These are phyloP conservation scores for Phoma herbarum DNA, from an alignment of 2,329 filamentous ascomycete genomes.

Conservation along the genomic window DNA sequence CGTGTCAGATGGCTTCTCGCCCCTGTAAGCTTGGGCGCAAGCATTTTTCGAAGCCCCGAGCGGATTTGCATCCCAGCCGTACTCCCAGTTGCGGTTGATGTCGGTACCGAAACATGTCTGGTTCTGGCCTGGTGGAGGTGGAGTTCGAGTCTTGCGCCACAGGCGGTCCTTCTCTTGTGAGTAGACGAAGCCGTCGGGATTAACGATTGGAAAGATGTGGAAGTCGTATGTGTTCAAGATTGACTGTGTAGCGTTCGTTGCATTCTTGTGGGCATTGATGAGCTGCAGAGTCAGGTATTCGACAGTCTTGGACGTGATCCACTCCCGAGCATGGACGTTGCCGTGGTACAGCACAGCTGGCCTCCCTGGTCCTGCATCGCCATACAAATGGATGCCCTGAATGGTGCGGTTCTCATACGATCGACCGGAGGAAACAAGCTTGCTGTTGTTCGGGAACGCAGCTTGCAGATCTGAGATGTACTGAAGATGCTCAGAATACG, in stretches of 20 bases:
- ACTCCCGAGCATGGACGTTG: constrained; percentile 29
- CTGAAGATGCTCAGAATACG: background rate
- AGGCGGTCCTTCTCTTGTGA: constrained; percentile 46
- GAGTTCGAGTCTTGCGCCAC: constrained; percentile 48
- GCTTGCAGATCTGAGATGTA: background rate
- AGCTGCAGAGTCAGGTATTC: constrained; percentile 36
- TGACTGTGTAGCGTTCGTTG: background rate
- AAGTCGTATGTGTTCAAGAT: constrained; percentile 33
- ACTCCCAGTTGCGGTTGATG: constrained; percentile 49
- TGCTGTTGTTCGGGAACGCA: background rate
- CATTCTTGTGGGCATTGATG: background rate
- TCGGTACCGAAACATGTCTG: constrained; percentile 45
- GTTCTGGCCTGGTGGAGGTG: constrained; percentile 35
- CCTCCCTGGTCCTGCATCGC: background rate
- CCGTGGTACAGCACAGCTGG: constrained; percentile 49
- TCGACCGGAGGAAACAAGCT: background rate
- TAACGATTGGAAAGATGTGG: constrained; percentile 35
- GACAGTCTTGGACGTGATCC: constrained; percentile 56
- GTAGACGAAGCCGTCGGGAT: constrained; percentile 45
- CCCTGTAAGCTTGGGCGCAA: constrained; percentile 37
- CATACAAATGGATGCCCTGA: background rate
- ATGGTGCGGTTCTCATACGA: background rate
- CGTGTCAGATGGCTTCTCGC: constrained; percentile 37
- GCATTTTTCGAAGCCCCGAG: constrained; percentile 35
- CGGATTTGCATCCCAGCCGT: constrained; percentile 39